A percentile compares a stretch with the other conserved stretches of the same genome.
Conservation (phyloP, 2,329 filamentous ascomycete species). For the Paraphoma sp. region DNA sequence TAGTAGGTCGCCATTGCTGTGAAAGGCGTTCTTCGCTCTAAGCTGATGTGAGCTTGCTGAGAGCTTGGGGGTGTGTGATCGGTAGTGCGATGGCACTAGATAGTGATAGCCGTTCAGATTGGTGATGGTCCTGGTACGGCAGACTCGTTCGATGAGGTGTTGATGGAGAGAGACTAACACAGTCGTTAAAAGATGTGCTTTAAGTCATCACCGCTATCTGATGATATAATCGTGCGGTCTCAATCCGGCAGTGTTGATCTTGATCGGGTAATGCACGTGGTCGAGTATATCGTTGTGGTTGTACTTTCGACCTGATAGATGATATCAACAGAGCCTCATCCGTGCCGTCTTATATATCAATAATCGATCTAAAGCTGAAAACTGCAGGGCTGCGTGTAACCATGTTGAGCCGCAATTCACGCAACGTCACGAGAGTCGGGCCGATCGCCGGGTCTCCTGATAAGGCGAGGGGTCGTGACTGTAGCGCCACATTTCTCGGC, state of each 20-base stretch:
- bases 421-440: constrained; percentile 6
- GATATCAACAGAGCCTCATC: constrained; percentile 2
- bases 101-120: background rate
- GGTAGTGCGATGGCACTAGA: background rate
- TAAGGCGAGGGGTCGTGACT: constrained; percentile 19
- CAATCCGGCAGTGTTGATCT: background rate
- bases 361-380: background rate
- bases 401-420: background rate
- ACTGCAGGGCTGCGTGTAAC: background rate
- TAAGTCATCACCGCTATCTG: background rate
- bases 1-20: constrained; percentile 22
- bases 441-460: constrained; percentile 16
- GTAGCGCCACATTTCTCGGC: constrained; percentile 28
- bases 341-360: background rate
- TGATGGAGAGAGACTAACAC: background rate
- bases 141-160: background rate
- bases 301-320: background rate
- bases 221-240: background rate
- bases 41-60: background rate
- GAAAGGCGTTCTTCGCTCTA: constrained; percentile 1
- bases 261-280: constrained; percentile 21
- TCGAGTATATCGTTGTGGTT: constrained; percentile 4
- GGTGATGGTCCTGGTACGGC: background rate
- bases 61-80: background rate
- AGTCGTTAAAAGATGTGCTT: background rate